Evolutionary conservation across 1,284 basidiomycete genomes (phyloP).

Genomic region (Kwoniella shivajii): DNA sequence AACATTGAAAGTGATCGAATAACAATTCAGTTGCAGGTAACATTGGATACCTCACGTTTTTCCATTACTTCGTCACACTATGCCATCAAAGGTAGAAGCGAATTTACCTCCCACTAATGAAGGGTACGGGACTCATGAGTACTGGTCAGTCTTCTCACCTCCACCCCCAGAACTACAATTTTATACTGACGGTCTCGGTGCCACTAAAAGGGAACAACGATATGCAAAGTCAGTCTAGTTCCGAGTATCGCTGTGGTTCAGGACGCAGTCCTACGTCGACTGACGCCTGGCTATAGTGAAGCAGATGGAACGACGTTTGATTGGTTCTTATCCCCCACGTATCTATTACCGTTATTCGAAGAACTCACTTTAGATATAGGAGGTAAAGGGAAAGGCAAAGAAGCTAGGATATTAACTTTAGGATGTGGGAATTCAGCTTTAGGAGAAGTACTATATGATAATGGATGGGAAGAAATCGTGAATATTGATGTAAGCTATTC

Average conservation of each 20-base stretch:
- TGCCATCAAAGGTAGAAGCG: slow-evolving; percentile 42
- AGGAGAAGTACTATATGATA: slow-evolving; percentile 70
- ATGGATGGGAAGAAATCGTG: slow-evolving; percentile 79
- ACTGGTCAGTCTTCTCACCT: slow-evolving; percentile 62
- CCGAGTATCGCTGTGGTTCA: neutral
- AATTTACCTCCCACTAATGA: slow-evolving; percentile 68
- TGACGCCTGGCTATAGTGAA: slow-evolving; percentile 58
- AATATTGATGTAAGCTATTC: slow-evolving; percentile 73
- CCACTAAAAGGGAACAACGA: slow-evolving; percentile 62
- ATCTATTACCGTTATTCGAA: slow-evolving; percentile 49
- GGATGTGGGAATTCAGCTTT: slow-evolving; percentile 87
- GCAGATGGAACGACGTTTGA: slow-evolving; percentile 70
- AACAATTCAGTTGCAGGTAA: too few relatives aligned
- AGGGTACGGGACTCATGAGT: slow-evolving; percentile 71
- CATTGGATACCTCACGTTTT: too few relatives aligned
- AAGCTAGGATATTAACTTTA: slow-evolving; percentile 75
- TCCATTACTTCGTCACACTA: slow-evolving; percentile 5
- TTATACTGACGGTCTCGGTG: slow-evolving; percentile 11
- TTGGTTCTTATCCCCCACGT: slow-evolving; percentile 58
- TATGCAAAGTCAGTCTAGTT: slow-evolving; percentile 63
- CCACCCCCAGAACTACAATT: slow-evolving; percentile 4
- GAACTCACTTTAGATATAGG: slow-evolving; percentile 29
- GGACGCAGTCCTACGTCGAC: slow-evolving; percentile 12
- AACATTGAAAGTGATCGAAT: too few relatives aligned
- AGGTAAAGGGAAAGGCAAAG: slow-evolving; percentile 54